Conservation (phyloP, 352 stramenopile genomes). For the Phytophthora agathidicida region DNA sequence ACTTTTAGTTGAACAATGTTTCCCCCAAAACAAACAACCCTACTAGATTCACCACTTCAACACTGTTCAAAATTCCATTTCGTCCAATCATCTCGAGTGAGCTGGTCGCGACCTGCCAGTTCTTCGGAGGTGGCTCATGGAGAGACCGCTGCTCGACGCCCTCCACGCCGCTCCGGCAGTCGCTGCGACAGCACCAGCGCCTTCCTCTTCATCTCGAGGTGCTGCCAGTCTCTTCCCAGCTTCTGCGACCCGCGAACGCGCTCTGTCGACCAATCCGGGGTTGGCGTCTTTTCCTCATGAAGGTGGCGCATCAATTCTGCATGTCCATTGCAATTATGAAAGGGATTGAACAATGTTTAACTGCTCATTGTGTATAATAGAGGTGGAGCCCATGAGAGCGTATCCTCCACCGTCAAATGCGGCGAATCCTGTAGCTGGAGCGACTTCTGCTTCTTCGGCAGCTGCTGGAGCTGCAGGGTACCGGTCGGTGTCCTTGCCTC, state of each 20-base stretch:
- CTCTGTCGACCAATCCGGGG: conserved; percentile 15
- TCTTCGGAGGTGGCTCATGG: conserved; percentile 9
- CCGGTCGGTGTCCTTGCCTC: conserved; percentile 18
- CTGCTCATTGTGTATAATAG: no score
- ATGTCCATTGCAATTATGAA: neutral
- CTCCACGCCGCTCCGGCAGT: neutral
- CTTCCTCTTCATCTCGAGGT: conserved; percentile 19
- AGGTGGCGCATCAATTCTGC: conserved; percentile 13
- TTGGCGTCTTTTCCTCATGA: conserved; percentile 32
- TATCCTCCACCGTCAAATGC: conserved; percentile 16
- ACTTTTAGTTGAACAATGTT: conserved; percentile 54
- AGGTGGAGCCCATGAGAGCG: conserved; percentile 25
- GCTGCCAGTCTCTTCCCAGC: conserved; percentile 14
- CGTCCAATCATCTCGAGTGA: conserved; percentile 8
- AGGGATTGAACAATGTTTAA: no score
- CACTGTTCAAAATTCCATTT: conserved; percentile 17
- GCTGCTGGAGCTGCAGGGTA: conserved; percentile 11
- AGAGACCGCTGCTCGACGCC: conserved; percentile 28
- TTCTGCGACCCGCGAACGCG: conserved; percentile 12
- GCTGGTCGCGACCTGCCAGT: neutral
- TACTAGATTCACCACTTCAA: conserved; percentile 19
- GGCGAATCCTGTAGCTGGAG: conserved; percentile 6
- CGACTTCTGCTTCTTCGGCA: conserved; percentile 8
- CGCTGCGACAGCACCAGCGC: neutral
- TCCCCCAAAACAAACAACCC: conserved; percentile 4